phyloP scores from a whole-genome alignment of 352 stramenopile species.

The Phytophthora brassicae region DNA sequence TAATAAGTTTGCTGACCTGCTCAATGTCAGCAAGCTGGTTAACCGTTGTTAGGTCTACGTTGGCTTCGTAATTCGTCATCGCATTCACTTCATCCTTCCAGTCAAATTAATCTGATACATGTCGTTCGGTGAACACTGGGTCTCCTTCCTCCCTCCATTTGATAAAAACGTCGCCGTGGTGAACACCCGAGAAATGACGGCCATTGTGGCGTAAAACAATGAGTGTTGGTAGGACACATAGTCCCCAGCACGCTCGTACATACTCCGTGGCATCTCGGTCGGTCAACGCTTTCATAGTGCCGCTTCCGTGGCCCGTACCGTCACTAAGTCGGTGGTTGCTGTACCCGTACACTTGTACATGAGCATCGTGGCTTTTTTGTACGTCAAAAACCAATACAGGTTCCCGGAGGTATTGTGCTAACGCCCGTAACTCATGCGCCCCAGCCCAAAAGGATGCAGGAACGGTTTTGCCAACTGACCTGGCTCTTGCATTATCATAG shows the following conservation, averaged over 20 bases:
- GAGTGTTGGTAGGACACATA: neutral
- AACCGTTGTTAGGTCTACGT: neutral
- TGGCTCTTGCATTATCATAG: neutral
- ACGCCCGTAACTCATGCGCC: neutral
- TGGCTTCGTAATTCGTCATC: neutral
- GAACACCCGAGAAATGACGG: conserved; percentile 1
- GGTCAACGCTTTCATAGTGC: neutral
- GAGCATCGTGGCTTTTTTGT: neutral
- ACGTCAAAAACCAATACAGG: no score
- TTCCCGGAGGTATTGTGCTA: neutral
- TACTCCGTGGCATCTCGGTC: conserved; percentile 1
- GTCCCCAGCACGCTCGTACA: neutral
- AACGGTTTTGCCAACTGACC: neutral
- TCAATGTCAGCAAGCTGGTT: neutral
- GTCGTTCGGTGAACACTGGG: no score
- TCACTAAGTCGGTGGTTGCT: no score
- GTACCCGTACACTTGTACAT: conserved; percentile 2
- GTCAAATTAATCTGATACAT: no score
- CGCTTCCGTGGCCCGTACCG: conserved; percentile 1
- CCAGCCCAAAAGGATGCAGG: neutral
- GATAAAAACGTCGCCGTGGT: neutral
- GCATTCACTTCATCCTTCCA: neutral
- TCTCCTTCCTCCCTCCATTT: no score
- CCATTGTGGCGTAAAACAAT: neutral
- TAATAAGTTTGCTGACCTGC: no score